Evolutionary conservation across 352 stramenopile genomes (phyloP), one percentile per base, ranked within the genome.

Genomic region (Globisporangium paddicum): DNA sequence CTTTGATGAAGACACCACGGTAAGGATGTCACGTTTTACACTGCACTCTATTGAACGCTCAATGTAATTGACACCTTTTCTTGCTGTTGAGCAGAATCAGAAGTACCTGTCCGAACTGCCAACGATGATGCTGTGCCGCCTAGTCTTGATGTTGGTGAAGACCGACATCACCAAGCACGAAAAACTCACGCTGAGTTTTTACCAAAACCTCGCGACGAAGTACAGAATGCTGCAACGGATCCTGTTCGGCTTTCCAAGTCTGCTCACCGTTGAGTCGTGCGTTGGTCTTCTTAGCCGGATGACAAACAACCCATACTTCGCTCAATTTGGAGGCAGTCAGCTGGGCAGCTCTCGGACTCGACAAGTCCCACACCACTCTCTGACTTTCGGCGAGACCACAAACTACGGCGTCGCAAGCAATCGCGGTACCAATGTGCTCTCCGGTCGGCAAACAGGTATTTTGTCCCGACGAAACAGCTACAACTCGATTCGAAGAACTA

Each of bases 201-300:
- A 90, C 41, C 79, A 91, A 54, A 75, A 83, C 13, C 44, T 93
- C 26, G 79, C 76, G 8, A 87, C 77, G 18, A 90, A 89, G 49
- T 86, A 82, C 26, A 71, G 79, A 10, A 91, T 91, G 81, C 62
- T 93, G 40, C 71, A 87, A 44, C 81, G 83, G 32, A 87, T 93
- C 51, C 62, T 93, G 5, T 93, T 90, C 30, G 74, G 79, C 0
- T 93, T 90, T 60, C 81, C 83, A 16, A 75, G 67, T 23, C 70
- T 93, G 19, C 68, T 67, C 13, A 91, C 83, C 13, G 81, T 90
- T 23, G 83, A 93, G 50, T 73, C 79, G 0, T 91, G 78, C 21
- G 78, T 91, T 30, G 79, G 78, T 0, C 87, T 93, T 66, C 52
- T 93, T 1, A 83, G 70, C 19, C 72, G 81, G 48, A 90, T 93